Conservation (phyloP, 2,329 filamentous ascomycete genomes). For the Neonectria hederae region DNA sequence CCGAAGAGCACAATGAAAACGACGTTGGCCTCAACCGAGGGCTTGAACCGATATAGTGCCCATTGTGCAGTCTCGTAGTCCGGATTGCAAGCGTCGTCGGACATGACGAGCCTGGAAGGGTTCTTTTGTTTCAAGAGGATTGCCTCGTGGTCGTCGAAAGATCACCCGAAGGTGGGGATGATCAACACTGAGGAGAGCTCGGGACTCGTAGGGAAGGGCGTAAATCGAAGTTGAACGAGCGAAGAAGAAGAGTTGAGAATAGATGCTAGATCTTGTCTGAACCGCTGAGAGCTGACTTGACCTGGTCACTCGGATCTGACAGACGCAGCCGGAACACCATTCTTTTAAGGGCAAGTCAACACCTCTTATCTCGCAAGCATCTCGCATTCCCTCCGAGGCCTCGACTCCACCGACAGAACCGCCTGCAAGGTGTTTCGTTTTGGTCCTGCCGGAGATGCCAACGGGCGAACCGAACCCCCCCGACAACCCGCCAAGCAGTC, state of each 20-base stretch:
- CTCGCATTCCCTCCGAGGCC: constrained; percentile 6
- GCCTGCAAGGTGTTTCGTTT: too few species aligned
- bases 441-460: background rate
- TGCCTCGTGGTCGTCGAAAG: constrained; percentile 27
- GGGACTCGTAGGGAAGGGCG: background rate
- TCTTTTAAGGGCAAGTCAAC: constrained; percentile 9
- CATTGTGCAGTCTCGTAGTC: constrained; percentile 38
- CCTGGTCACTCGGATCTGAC: background rate
- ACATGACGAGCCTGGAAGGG: constrained; percentile 39
- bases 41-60: constrained; percentile 39
- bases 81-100: constrained; percentile 32
- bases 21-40: constrained; percentile 31
- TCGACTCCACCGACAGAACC: background rate
- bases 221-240: constrained; percentile 15
- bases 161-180: constrained; percentile 28
- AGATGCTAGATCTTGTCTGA: background rate
- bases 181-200: background rate
- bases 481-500: background rate
- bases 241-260: background rate
- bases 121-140: background rate
- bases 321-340: background rate
- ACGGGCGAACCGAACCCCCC: background rate
- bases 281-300: background rate
- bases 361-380: constrained; percentile 16
- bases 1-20: background rate